These are phyloP conservation scores for Tolypocladium endophyticum DNA, from an alignment of 2,329 filamentous ascomycete genomes.

Conservation along the genomic window DNA sequence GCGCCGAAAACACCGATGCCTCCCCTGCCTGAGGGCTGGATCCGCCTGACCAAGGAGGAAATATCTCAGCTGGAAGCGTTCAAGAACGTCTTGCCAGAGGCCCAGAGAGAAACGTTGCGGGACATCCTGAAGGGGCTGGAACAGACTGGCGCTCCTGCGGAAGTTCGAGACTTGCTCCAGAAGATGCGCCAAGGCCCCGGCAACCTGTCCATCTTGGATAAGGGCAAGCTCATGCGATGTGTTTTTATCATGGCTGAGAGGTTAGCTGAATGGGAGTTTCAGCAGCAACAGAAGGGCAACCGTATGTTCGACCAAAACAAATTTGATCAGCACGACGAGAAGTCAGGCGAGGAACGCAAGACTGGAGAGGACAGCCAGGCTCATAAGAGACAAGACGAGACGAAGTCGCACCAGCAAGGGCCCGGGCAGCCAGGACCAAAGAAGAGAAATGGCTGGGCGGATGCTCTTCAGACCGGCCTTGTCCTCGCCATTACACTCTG, in stretches of 20 bases:
- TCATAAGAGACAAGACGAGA: slow-evolving; percentile 8
- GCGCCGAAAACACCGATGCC: slow-evolving; percentile 13
- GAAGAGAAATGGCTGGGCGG: slow-evolving; percentile 23
- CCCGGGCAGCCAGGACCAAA: slow-evolving; percentile 23
- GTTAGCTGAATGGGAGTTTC: slow-evolving; percentile 18
- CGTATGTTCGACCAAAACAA: slow-evolving; percentile 13
- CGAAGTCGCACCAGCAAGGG: slow-evolving; percentile 14
- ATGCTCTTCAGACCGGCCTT: slow-evolving; percentile 23
- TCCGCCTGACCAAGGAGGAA: slow-evolving; percentile 34
- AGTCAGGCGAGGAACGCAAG: slow-evolving; percentile 9
- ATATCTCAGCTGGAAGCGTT: slow-evolving; percentile 46
- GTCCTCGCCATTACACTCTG: slow-evolving; percentile 44
- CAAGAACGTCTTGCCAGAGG: slow-evolving; percentile 49
- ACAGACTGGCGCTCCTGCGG: slow-evolving; percentile 57
- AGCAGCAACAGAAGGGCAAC: slow-evolving; percentile 9
- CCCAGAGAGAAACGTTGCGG: slow-evolving; percentile 49
- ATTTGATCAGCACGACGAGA: slow-evolving; percentile 9
- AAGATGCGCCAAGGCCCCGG: slow-evolving; percentile 47
- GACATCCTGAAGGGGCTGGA: slow-evolving; percentile 52
- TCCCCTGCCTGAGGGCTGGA: slow-evolving; percentile 35
- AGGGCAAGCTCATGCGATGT: slow-evolving; percentile 24
- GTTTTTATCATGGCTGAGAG: slow-evolving; percentile 25
- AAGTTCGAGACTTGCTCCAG: slow-evolving; percentile 47
- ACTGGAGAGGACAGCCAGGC: slow-evolving; percentile 8
- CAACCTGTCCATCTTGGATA: slow-evolving; percentile 31